Conservation (phyloP, 208 protist genomes). For the Zelonia costaricensis region DNA sequence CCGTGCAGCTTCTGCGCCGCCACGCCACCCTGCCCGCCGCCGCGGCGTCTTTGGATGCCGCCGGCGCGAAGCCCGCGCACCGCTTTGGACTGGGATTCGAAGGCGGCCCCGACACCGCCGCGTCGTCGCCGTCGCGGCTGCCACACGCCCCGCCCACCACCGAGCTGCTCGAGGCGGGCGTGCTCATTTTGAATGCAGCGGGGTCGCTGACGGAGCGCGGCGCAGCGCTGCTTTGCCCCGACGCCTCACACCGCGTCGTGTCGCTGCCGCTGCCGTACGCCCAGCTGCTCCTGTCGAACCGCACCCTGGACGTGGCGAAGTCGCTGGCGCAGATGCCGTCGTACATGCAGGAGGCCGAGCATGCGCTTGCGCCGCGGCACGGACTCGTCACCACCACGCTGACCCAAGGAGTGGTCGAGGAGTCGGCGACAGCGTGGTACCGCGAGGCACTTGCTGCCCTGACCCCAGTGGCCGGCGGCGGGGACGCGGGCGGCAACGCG, state of each 20-base stretch:
- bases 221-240: slow-evolving; percentile 35
- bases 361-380: slow-evolving; percentile 1
- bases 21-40: slow-evolving; percentile 8
- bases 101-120: slow-evolving; percentile 4
- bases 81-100: background rate
- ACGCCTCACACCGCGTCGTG: slow-evolving; percentile 40
- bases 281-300: slow-evolving; percentile 55
- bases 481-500: slow-evolving; percentile 24
- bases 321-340: slow-evolving; percentile 21
- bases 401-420: background rate
- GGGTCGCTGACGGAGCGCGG: slow-evolving; percentile 68
- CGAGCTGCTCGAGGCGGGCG: slow-evolving; percentile 46
- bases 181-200: slow-evolving; percentile 39
- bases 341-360: slow-evolving; percentile 20
- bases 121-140: background rate
- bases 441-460: slow-evolving; percentile 14
- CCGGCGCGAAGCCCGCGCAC: background rate
- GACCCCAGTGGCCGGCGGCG: background rate
- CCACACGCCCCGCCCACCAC: slow-evolving; percentile 1
- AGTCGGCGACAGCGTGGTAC: slow-evolving; percentile 12
- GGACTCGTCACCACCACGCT: slow-evolving; percentile 11
- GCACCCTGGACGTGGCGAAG: slow-evolving; percentile 39
- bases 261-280: slow-evolving; percentile 50
- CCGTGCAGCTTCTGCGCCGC: slow-evolving; percentile 24
- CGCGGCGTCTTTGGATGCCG: too few relatives aligned